Conservation (phyloP, 768 basidiomycete species). For the Podaxis mareebaensis region DNA sequence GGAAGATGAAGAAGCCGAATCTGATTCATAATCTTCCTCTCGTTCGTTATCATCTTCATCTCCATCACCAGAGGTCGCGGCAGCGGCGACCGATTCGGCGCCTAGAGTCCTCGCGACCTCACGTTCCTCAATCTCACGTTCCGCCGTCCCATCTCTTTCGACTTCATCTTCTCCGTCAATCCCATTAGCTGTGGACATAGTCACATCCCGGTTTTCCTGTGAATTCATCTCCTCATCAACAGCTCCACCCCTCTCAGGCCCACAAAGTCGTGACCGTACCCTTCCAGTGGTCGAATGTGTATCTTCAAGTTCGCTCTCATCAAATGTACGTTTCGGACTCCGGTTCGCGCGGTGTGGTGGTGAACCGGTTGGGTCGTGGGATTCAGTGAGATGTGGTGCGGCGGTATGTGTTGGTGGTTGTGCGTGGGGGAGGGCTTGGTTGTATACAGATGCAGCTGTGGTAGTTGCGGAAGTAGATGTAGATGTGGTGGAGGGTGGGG, state of each 20-base stretch:
- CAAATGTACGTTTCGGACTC: constrained; percentile 36
- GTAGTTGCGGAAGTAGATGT: constrained; percentile 1
- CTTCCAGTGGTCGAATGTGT: constrained; percentile 7
- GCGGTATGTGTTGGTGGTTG: constrained; percentile 18
- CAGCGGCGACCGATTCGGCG: constrained; percentile 1
- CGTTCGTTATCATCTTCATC: constrained; percentile 20
- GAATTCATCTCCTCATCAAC: too few relatives aligned
- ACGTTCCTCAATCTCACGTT: constrained; percentile 20
- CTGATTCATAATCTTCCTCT: constrained; percentile 21
- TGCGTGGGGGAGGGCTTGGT: constrained; percentile 15
- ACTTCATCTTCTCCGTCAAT: constrained; percentile 9
- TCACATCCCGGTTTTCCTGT: background rate
- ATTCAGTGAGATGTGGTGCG: constrained; percentile 18
- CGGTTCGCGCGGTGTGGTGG: constrained; percentile 16
- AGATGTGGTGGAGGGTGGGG: constrained; percentile 1
- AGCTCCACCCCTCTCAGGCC: constrained; percentile 18
- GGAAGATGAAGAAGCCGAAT: constrained; percentile 34
- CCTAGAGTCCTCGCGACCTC: constrained; percentile 7
- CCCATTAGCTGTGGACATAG: background rate
- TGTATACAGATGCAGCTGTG: constrained; percentile 9
- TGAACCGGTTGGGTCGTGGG: constrained; percentile 16
- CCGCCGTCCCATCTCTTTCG: constrained; percentile 9
- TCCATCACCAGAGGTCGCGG: background rate
- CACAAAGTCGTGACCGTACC: constrained; percentile 17
- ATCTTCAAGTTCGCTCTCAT: constrained; percentile 28